These are phyloP conservation scores for Naganishia cerealis DNA, from an alignment of 1,284 basidiomycete species.

Conservation along the genomic window DNA sequence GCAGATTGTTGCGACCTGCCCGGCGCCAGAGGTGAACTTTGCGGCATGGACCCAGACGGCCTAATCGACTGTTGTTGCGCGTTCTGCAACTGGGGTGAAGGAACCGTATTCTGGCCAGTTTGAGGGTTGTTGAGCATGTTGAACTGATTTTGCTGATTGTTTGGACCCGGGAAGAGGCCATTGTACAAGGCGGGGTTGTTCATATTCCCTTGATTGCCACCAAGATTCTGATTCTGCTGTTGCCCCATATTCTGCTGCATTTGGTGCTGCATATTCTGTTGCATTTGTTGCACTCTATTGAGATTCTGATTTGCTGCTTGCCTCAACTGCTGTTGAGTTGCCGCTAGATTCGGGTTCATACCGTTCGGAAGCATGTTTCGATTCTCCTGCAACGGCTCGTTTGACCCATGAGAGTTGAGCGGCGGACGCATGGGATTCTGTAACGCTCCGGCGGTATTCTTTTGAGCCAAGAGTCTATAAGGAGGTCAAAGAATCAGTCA, in stretches of 20 bases:
- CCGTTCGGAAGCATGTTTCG: slow-evolving; percentile 14
- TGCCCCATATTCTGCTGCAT: slow-evolving; percentile 30
- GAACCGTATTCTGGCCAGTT: slow-evolving; percentile 14
- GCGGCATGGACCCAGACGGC: slow-evolving; percentile 7
- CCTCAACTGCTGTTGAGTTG: slow-evolving; percentile 7
- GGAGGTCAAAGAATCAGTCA: not conserved
- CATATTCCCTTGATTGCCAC: slow-evolving; percentile 16
- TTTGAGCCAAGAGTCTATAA: slow-evolving; percentile 9
- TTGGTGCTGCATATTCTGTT: slow-evolving; percentile 29
- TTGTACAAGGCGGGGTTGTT: slow-evolving; percentile 7
- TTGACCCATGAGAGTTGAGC: slow-evolving; percentile 11
- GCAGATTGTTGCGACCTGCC: slow-evolving; percentile 9
- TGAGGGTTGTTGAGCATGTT: slow-evolving; percentile 22
- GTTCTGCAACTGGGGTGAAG: slow-evolving; percentile 29
- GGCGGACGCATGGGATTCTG: slow-evolving; percentile 23
- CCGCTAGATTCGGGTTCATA: slow-evolving; percentile 25
- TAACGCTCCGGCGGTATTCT: slow-evolving; percentile 20
- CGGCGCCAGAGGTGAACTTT: slow-evolving; percentile 14
- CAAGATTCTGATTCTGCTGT: slow-evolving; percentile 25
- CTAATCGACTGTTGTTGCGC: slow-evolving; percentile 21
- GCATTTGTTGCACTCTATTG: slow-evolving; percentile 24
- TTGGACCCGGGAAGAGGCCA: slow-evolving; percentile 9
- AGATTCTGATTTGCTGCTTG: slow-evolving; percentile 16
- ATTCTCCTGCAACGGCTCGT: slow-evolving; percentile 9
- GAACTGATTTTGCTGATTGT: slow-evolving; percentile 27